phyloP scores from a whole-genome alignment of 352 stramenopile species.

The Saprolegnia diclina region DNA sequence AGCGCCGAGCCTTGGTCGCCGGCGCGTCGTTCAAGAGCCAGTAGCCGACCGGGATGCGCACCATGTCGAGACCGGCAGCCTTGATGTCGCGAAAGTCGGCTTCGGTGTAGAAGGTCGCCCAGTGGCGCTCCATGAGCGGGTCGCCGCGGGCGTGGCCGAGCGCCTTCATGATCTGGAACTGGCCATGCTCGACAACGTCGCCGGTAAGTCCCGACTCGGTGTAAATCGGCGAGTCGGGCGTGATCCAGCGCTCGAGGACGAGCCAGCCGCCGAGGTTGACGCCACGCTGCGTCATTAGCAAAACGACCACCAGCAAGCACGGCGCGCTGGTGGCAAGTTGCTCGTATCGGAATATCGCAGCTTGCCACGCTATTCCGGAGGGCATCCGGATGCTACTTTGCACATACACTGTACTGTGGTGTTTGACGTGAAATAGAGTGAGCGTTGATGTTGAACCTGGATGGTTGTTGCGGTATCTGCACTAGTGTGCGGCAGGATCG shows the following conservation, averaged over 20 bases:
- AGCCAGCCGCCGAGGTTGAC: slow-evolving; percentile 12
- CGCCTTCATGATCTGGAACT: slow-evolving; percentile 27
- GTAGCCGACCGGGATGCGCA: slow-evolving; percentile 31
- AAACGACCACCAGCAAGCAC: too few relatives aligned
- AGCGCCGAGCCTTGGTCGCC: background rate
- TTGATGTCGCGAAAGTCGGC: slow-evolving; percentile 21
- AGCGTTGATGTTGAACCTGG: too few relatives aligned
- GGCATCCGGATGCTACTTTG: too few relatives aligned
- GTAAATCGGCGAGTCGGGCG: slow-evolving; percentile 30
- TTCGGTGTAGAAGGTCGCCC: slow-evolving; percentile 22
- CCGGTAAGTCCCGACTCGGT: background rate
- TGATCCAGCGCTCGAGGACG: slow-evolving; percentile 37
- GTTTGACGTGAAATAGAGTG: too few relatives aligned
- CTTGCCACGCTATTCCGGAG: too few relatives aligned
- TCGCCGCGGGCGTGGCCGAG: slow-evolving; percentile 6
- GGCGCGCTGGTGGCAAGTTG: too few relatives aligned
- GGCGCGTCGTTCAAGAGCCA: slow-evolving; percentile 10
- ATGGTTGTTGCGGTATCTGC: background rate
- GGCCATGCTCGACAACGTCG: slow-evolving; percentile 21
- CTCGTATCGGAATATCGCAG: too few relatives aligned
- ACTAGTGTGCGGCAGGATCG: background rate
- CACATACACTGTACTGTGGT: too few relatives aligned
- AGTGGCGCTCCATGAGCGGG: slow-evolving; percentile 4
- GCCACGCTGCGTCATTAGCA: background rate
- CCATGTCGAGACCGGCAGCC: slow-evolving; percentile 29